These are phyloP conservation scores for Trichoderma semiorbis DNA, from an alignment of 2,329 filamentous ascomycete genomes.

Conservation along the genomic window DNA sequence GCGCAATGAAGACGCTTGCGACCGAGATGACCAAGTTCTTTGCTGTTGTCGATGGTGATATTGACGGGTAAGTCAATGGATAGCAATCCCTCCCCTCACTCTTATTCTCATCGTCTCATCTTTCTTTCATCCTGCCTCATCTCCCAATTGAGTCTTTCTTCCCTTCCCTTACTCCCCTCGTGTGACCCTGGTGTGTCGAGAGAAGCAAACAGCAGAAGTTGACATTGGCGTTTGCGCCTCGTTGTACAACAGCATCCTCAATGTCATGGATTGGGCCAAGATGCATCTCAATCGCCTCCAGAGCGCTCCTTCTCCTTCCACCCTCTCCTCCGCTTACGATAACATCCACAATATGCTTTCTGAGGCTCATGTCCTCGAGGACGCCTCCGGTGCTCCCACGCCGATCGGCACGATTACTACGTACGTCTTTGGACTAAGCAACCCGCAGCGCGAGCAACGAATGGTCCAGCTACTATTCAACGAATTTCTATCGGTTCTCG, in stretches of 20 bases:
- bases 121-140: background rate
- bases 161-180: background rate
- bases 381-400: slow-evolving; percentile 56
- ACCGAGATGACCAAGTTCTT: slow-evolving; percentile 89
- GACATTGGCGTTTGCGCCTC: slow-evolving; percentile 19
- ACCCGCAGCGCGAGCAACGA: slow-evolving; percentile 73
- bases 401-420: slow-evolving; percentile 65
- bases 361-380: slow-evolving; percentile 57
- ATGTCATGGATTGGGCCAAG: slow-evolving; percentile 95
- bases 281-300: slow-evolving; percentile 74
- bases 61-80: slow-evolving; percentile 62
- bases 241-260: slow-evolving; percentile 62
- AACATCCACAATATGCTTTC: slow-evolving; percentile 78
- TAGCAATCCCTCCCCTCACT: background rate
- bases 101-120: background rate
- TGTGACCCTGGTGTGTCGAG: slow-evolving; percentile 15
- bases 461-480: slow-evolving; percentile 80
- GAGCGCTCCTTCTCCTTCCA: slow-evolving; percentile 52
- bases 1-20: slow-evolving; percentile 78
- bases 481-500: slow-evolving; percentile 81
- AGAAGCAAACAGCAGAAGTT: slow-evolving; percentile 12
- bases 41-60: slow-evolving; percentile 86
- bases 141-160: background rate
- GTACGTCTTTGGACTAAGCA: slow-evolving; percentile 73
- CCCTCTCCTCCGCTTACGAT: slow-evolving; percentile 68